Percentiles rank a stretch among this genome's conserved stretches.
These are phyloP conservation scores for Solanum sejunctum DNA, from an alignment of 257 asterid genomes.

Conservation along the genomic window DNA sequence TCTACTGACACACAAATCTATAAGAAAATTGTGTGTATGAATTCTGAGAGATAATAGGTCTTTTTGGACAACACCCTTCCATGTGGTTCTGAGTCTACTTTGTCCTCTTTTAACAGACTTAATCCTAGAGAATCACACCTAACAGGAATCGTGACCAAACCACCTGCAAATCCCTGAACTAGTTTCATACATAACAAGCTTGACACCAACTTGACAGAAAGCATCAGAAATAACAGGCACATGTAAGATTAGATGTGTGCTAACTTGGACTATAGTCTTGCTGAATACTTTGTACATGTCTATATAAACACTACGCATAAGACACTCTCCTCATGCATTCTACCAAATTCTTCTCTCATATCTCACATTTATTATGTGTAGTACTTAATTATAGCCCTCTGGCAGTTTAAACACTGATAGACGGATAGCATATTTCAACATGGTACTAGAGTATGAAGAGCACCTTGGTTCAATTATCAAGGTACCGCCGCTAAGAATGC, in stretches of 20 bases:
- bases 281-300: neutral
- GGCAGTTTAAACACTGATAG: neutral
- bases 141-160: neutral
- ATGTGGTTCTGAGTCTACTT: neutral
- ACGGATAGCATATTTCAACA: neutral
- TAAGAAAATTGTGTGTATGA: neutral
- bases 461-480: neutral
- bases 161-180: neutral
- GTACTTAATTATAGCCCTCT: neutral
- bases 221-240: neutral
- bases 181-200: neutral
- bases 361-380: neutral
- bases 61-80: neutral
- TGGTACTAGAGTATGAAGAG: neutral
- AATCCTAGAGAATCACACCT: neutral
- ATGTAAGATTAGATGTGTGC: neutral
- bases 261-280: neutral
- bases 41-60: neutral
- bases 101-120: neutral
- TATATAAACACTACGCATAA: neutral
- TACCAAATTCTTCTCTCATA: neutral
- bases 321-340: neutral
- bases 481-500: neutral
- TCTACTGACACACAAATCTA: neutral
- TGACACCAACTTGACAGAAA: neutral